Evolutionary conservation across 2,329 filamentous ascomycete species (phyloP).

Genomic region (Aspergillus udagawae): DNA sequence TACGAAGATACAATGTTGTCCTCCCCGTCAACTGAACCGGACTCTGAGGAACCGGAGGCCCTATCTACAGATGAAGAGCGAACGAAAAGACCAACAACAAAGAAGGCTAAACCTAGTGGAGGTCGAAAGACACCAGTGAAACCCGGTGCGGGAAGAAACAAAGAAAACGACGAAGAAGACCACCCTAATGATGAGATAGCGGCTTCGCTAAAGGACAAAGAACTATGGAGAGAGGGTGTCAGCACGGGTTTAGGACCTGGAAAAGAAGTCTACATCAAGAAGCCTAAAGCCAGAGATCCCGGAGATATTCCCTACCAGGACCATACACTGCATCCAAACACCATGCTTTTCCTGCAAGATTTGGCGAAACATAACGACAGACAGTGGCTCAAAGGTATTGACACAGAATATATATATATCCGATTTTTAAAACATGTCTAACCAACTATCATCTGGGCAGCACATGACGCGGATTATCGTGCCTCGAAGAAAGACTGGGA

Average conservation of each 20-base stretch:
- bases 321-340: conserved; percentile 60
- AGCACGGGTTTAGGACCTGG: conserved; percentile 55
- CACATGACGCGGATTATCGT: conserved; percentile 75
- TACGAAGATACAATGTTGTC: conserved; percentile 12
- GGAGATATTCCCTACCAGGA: conserved; percentile 57
- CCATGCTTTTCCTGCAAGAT: conserved; percentile 57
- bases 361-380: conserved; percentile 59
- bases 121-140: background rate
- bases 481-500: conserved; percentile 76
- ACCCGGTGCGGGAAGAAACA: background rate
- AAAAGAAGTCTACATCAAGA: conserved; percentile 58
- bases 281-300: conserved; percentile 58
- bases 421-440: conserved; percentile 1
- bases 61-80: background rate
- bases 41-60: conserved; percentile 3
- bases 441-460: conserved; percentile 41
- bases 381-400: conserved; percentile 59
- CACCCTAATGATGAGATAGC: conserved; percentile 67
- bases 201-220: conserved; percentile 36
- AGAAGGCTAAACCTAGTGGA: background rate
- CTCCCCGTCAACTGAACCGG: background rate
- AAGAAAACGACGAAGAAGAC: conserved; percentile 1
- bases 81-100: background rate
- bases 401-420: background rate
- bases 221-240: conserved; percentile 55